These are phyloP conservation scores for Spiromastix sp. DNA, from an alignment of 2,329 filamentous ascomycete species.

Conservation along the genomic window DNA sequence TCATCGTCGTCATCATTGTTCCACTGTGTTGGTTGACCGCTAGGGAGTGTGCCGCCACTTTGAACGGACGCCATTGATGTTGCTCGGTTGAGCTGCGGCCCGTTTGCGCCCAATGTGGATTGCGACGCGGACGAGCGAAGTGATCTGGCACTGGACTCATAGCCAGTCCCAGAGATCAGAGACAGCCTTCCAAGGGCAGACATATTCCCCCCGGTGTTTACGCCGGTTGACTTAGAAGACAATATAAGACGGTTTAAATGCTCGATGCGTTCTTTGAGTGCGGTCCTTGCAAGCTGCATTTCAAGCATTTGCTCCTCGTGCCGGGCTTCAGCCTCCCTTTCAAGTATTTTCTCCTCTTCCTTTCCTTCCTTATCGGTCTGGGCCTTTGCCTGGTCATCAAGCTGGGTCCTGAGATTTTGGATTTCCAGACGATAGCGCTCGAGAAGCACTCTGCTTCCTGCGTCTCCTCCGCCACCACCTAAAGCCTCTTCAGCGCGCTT, in stretches of 20 bases:
- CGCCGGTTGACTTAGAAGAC: conserved; percentile 89
- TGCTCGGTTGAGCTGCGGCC: conserved; percentile 50
- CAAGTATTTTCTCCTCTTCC: conserved; percentile 47
- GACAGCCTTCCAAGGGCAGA: conserved; percentile 57
- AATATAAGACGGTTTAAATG: conserved; percentile 91
- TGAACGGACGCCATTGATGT: conserved; percentile 55
- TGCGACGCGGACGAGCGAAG: conserved; percentile 60
- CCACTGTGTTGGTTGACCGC: conserved; percentile 21
- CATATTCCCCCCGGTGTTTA: conserved; percentile 67
- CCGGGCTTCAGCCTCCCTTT: conserved; percentile 71
- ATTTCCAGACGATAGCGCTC: conserved; percentile 95
- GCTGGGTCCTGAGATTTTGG: conserved; percentile 63
- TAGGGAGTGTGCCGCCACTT: conserved; percentile 27
- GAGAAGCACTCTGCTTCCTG: conserved; percentile 73
- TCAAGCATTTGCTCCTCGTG: conserved; percentile 98
- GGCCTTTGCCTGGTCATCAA: conserved; percentile 69
- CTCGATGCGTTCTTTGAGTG: conserved; percentile 92
- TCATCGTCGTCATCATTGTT: conserved; percentile 57
- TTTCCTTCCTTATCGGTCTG: conserved; percentile 47
- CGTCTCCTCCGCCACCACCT: conserved; percentile 64
- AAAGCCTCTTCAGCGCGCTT: conserved; percentile 89
- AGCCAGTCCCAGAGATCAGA: conserved; percentile 42
- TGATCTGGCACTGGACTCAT: conserved; percentile 40
- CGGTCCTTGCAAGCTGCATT: conserved; percentile 93
- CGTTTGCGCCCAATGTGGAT: conserved; percentile 40